Evolutionary conservation across 1,284 basidiomycete genomes (phyloP).

Genomic region (Macrocybe sp.): DNA sequence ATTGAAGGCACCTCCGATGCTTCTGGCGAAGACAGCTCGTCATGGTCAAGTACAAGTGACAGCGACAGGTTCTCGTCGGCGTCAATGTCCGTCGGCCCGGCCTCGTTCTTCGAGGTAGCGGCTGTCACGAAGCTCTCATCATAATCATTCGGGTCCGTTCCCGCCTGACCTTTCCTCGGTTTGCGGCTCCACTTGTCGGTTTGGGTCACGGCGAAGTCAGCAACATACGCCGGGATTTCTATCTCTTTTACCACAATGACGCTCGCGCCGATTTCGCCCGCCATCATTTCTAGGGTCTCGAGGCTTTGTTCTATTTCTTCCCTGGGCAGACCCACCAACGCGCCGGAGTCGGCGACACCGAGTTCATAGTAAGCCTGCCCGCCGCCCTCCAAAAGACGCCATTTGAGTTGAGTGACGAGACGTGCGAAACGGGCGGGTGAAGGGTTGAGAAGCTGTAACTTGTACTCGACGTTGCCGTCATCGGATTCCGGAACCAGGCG

Average conservation of each 20-base stretch:
- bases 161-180: constrained; percentile 14
- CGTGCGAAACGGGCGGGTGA: constrained; percentile 68
- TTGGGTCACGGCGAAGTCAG: constrained; percentile 33
- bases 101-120: constrained; percentile 14
- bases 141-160: constrained; percentile 14
- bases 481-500: constrained; percentile 73
- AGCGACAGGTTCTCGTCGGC: constrained; percentile 26
- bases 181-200: constrained; percentile 26
- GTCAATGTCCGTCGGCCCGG: constrained; percentile 28
- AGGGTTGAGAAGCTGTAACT: constrained; percentile 75
- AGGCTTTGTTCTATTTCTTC: constrained; percentile 76
- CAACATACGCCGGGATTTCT: constrained; percentile 56
- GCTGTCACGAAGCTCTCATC: constrained; percentile 9
- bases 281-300: constrained; percentile 87
- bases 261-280: constrained; percentile 84
- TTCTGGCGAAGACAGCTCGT: too few species aligned
- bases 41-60: constrained; percentile 24
- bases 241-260: constrained; percentile 87
- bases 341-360: constrained; percentile 83
- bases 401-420: constrained; percentile 91
- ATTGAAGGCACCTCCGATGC: constrained; percentile 8
- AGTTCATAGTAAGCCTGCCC: constrained; percentile 93
- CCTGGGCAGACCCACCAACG: constrained; percentile 75
- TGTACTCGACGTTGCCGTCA: constrained; percentile 83
- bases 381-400: constrained; percentile 88